These are phyloP conservation scores for Trichosporon ovoides DNA, from an alignment of 1,284 basidiomycete genomes.

Conservation along the genomic window DNA sequence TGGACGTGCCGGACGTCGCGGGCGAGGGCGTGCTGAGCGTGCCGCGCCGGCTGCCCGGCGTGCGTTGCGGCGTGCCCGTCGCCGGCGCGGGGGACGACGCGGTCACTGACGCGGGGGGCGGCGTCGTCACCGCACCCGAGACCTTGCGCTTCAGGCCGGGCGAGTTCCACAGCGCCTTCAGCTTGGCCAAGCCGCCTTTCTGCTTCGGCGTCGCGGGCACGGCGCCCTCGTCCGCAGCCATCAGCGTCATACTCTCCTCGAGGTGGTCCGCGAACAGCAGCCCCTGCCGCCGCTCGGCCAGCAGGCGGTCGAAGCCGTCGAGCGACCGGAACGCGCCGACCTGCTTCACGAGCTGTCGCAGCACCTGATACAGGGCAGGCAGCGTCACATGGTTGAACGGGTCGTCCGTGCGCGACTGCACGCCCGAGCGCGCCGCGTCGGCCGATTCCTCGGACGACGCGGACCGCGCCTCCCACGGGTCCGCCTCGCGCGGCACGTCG, in stretches of 20 bases:
- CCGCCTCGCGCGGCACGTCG: constrained; percentile 33
- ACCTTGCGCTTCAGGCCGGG: background rate
- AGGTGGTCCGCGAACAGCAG: constrained; percentile 88
- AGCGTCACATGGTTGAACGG: constrained; percentile 12
- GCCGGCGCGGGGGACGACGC: constrained; percentile 2
- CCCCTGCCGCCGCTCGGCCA: constrained; percentile 80
- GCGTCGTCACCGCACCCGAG: background rate
- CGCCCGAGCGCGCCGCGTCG: constrained; percentile 13
- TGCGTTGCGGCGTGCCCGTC: constrained; percentile 5
- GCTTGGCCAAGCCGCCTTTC: constrained; percentile 1
- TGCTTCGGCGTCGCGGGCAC: background rate
- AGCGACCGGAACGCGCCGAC: constrained; percentile 31
- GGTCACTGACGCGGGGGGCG: background rate
- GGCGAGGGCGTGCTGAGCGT: background rate
- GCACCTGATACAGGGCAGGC: constrained; percentile 71
- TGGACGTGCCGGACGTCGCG: background rate
- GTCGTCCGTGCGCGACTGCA: constrained; percentile 5
- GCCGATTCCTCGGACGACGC: constrained; percentile 1
- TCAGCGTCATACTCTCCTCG: constrained; percentile 75
- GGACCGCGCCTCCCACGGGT: constrained; percentile 48
- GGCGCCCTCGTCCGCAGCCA: constrained; percentile 19
- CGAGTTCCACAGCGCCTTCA: background rate
- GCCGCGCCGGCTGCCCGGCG: background rate
- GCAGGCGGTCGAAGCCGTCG: constrained; percentile 73
- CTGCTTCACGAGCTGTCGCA: constrained; percentile 66